A percentile compares a stretch with the other conserved stretches of the same genome.
Conservation (phyloP, 2,329 filamentous ascomycete species). For the Trichophyton verrucosum region DNA sequence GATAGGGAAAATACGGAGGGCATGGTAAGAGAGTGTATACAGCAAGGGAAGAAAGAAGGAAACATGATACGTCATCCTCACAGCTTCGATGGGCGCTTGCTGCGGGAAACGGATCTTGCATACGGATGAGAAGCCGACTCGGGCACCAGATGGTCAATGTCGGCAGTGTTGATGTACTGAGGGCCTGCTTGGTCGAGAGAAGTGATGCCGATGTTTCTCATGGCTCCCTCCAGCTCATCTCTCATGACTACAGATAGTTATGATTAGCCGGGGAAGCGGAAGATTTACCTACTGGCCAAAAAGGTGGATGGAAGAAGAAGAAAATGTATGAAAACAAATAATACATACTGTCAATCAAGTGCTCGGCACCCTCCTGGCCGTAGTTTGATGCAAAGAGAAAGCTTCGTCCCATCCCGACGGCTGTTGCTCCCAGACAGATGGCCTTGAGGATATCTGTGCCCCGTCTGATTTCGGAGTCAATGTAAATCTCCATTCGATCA, state of each 20-base stretch:
- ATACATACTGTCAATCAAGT: slow-evolving; percentile 43
- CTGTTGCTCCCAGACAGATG: slow-evolving; percentile 41
- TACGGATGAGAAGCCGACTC: slow-evolving; percentile 31
- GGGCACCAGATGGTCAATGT: slow-evolving; percentile 41
- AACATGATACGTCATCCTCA: slow-evolving; percentile 10
- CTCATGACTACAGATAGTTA: slow-evolving; percentile 25
- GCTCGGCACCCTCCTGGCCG: slow-evolving; percentile 43
- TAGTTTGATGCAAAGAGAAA: slow-evolving; percentile 43
- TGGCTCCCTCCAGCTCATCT: slow-evolving; percentile 38
- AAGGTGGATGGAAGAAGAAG: neutral
- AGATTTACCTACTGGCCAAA: neutral
- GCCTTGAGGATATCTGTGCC: slow-evolving; percentile 46
- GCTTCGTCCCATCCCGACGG: slow-evolving; percentile 43
- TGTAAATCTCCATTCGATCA: slow-evolving; percentile 39
- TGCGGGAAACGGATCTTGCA: slow-evolving; percentile 26
- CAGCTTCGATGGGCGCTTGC: slow-evolving; percentile 20
- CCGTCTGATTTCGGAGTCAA: slow-evolving; percentile 43
- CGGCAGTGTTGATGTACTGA: slow-evolving; percentile 35
- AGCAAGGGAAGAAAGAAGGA: neutral
- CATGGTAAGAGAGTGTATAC: neutral
- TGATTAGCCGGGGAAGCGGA: neutral
- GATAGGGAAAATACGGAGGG: neutral
- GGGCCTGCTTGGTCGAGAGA: slow-evolving; percentile 33
- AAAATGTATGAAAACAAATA: neutral
- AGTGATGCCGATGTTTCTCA: slow-evolving; percentile 38